A percentile compares a stretch with the other conserved stretches of the same genome.
Conservation (phyloP, 192 early-diverging fungal genomes). For the Backusella psychrophila region DNA sequence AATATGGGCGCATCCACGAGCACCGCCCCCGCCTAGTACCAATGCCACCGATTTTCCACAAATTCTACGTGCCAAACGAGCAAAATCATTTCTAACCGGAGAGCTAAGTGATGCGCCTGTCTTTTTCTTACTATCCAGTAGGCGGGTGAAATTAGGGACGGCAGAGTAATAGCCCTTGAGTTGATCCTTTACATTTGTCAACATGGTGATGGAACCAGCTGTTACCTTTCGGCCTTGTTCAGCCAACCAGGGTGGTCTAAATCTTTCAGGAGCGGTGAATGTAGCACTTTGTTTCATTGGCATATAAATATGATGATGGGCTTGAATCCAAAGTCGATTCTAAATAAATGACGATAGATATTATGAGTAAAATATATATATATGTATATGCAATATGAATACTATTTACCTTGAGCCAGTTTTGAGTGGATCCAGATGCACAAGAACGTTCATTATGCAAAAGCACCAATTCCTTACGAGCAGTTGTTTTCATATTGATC, state of each 20-base stretch:
- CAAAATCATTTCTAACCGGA: conserved; percentile 43
- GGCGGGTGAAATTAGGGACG: conserved; percentile 38
- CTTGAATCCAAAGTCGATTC: conserved; percentile 90
- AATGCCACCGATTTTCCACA: conserved; percentile 90
- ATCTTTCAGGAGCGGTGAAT: conserved; percentile 21
- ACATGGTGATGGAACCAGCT: conserved; percentile 34
- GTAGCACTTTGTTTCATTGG: conserved; percentile 40
- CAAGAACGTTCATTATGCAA: conserved; percentile 80
- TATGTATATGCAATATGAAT: not conserved
- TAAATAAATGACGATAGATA: conserved; percentile 9
- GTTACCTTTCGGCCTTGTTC: conserved; percentile 49
- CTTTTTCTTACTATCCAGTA: conserved; percentile 28
- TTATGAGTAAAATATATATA: not conserved
- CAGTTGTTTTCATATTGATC: conserved; percentile 94
- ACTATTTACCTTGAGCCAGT: conserved; percentile 78
- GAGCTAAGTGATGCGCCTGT: not conserved
- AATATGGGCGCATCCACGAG: conserved; percentile 90
- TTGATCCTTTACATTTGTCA: conserved; percentile 63
- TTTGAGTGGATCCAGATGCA: conserved; percentile 77
- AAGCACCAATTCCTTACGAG: conserved; percentile 94
- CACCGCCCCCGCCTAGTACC: conserved; percentile 96
- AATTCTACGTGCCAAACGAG: conserved; percentile 84
- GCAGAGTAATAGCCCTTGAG: conserved; percentile 66
- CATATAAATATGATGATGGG: conserved; percentile 96
- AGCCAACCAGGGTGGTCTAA: conserved; percentile 37